Percentiles rank a stretch among this genome's conserved stretches.
Evolutionary conservation across 306 rosid species (phyloP).

Genomic region (Boehmeria nivea): DNA sequence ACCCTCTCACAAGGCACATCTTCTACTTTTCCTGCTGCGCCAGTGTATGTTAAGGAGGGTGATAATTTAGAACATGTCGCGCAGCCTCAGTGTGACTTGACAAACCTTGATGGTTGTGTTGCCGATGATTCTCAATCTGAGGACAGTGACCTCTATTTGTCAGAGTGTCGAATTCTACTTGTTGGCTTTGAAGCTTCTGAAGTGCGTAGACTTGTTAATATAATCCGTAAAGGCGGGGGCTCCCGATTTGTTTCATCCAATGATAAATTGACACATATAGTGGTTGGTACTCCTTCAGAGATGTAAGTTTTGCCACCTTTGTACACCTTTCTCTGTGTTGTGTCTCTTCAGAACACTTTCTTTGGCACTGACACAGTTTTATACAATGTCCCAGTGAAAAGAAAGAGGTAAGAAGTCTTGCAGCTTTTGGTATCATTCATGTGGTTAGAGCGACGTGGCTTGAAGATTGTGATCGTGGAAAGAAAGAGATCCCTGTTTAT

Average conservation of each 20-base stretch:
- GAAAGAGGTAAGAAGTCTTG: slow-evolving; percentile 71
- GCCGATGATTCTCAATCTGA: slow-evolving; percentile 89
- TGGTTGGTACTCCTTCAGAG: slow-evolving; percentile 78
- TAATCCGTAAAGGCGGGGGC: slow-evolving; percentile 90
- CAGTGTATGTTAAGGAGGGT: slow-evolving; percentile 38
- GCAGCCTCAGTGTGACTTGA: slow-evolving; percentile 38
- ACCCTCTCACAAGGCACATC: slow-evolving; percentile 44
- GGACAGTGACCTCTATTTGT: slow-evolving; percentile 71
- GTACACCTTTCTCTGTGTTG: slow-evolving; percentile 2
- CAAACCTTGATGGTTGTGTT: slow-evolving; percentile 44
- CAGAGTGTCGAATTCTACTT: slow-evolving; percentile 74
- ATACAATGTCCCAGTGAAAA: slow-evolving; percentile 55
- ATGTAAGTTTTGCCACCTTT: slow-evolving; percentile 38
- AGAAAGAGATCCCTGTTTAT: slow-evolving; percentile 67
- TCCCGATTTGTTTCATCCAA: slow-evolving; percentile 64
- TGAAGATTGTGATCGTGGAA: slow-evolving; percentile 73
- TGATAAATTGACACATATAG: slow-evolving; percentile 83
- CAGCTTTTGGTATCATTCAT: slow-evolving; percentile 65
- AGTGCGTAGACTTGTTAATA: slow-evolving; percentile 77
- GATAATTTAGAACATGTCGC: slow-evolving; percentile 34
- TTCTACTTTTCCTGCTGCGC: slow-evolving; percentile 30
- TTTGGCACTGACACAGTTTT: slow-evolving; percentile 3
- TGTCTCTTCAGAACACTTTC: not conserved
- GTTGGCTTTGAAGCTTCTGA: slow-evolving; percentile 83
- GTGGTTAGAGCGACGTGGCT: slow-evolving; percentile 83